Percentiles rank a stretch among this genome's conserved stretches.
phyloP scores from a whole-genome alignment of 73 alveolate genomes.

The Diophrys sp. region DNA sequence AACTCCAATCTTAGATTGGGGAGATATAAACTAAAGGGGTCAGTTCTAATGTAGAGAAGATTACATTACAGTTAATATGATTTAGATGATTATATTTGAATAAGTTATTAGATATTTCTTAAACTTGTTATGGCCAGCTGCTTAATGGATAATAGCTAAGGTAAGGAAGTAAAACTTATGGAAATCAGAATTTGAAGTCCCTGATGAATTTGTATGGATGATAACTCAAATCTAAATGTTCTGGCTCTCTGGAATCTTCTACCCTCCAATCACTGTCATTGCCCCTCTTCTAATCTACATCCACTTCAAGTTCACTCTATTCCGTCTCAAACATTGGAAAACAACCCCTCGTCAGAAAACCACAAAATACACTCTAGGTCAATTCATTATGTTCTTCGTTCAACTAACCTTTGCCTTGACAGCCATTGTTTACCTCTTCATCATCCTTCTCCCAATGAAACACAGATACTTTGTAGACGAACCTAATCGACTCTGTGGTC shows the following conservation, averaged over 20 bases:
- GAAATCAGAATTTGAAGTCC: background rate
- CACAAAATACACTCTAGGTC: background rate
- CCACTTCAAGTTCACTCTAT: background rate
- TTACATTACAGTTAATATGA: background rate
- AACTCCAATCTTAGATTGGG: background rate
- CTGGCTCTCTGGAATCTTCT: background rate
- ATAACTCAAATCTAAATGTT: background rate
- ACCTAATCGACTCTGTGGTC: background rate
- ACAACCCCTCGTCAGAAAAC: background rate
- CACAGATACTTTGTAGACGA: background rate
- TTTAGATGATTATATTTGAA: background rate
- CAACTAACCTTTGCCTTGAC: background rate
- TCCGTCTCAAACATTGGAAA: background rate
- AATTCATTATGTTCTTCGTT: background rate
- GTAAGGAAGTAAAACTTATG: background rate
- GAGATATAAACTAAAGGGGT: background rate
- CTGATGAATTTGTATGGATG: conserved; percentile 1
- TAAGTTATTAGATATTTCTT: background rate
- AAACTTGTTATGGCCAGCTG: background rate
- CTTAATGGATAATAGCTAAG: background rate
- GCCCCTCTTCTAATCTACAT: background rate
- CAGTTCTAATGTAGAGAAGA: background rate
- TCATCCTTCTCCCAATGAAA: background rate
- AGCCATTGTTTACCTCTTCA: background rate
- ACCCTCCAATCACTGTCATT: background rate